Evolutionary conservation across 305 asterid genomes (phyloP).

Genomic region (Fraxinus platypoda): DNA sequence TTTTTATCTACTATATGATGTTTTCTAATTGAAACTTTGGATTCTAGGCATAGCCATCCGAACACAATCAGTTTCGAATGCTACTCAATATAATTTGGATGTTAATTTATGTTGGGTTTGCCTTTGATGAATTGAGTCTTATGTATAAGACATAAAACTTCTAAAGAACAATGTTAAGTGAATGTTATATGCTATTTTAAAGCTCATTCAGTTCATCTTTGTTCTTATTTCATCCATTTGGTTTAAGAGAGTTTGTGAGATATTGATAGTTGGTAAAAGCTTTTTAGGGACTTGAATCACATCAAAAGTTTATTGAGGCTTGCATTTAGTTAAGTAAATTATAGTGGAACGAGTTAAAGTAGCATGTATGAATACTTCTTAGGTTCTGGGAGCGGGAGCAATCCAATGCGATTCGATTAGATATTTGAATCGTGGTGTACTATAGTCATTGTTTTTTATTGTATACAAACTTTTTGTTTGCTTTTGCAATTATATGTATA

Average conservation of each 20-base stretch:
- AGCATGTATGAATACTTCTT: neutral
- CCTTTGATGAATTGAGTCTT: neutral
- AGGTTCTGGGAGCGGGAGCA: neutral
- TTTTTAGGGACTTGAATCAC: neutral
- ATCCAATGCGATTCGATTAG: neutral
- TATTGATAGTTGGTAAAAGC: neutral
- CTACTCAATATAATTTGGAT: neutral
- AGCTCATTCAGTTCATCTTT: neutral
- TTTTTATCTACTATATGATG: neutral
- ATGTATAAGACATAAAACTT: neutral
- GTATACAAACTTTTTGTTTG: neutral
- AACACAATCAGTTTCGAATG: neutral
- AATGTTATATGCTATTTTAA: neutral
- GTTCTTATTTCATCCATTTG: neutral
- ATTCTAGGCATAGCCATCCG: neutral
- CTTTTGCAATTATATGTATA: neutral
- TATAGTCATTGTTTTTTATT: neutral
- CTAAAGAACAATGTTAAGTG: neutral
- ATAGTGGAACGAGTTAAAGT: neutral
- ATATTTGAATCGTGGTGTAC: neutral
- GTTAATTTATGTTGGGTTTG: neutral
- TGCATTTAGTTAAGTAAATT: neutral
- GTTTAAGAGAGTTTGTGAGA: neutral
- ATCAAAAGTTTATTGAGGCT: slow-evolving; percentile 3
- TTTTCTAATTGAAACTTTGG: neutral